phyloP scores from a whole-genome alignment of 2,329 filamentous ascomycete species.

The Penicillium olsonii region DNA sequence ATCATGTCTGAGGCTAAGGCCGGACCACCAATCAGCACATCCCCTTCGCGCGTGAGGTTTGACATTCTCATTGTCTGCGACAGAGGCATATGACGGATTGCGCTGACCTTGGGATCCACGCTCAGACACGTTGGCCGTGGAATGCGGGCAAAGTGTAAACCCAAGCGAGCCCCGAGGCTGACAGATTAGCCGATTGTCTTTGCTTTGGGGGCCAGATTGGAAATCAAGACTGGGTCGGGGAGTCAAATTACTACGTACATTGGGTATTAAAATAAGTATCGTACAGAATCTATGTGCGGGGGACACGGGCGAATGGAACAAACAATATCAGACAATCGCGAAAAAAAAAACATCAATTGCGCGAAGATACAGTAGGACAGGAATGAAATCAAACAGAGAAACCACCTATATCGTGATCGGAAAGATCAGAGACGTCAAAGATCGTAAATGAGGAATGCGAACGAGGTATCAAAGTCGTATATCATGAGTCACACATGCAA shows the following conservation, averaged over 20 bases:
- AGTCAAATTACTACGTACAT: neutral
- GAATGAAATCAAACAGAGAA: neutral
- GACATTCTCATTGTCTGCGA: too few species aligned
- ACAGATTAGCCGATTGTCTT: neutral
- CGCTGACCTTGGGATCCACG: neutral
- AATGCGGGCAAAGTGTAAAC: constrained; percentile 2
- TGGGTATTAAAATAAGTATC: neutral
- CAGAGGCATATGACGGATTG: neutral
- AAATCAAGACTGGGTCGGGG: too few species aligned
- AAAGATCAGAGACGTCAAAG: constrained; percentile 6
- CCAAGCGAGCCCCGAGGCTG: constrained; percentile 1
- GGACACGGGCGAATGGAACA: neutral
- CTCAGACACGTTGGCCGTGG: constrained; percentile 8
- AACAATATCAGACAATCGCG: neutral
- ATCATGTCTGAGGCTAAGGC: neutral
- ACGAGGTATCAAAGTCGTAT: constrained; percentile 25
- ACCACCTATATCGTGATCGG: constrained; percentile 3
- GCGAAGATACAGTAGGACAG: neutral
- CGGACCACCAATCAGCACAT: neutral
- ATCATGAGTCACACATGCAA: constrained; percentile 14
- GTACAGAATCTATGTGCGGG: neutral
- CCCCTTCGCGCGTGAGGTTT: neutral
- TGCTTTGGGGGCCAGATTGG: too few species aligned
- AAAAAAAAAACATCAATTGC: neutral
- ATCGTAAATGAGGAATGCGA: constrained; percentile 8